phyloP scores from a whole-genome alignment of 768 basidiomycete genomes.

The Tylopilus subfusipes region DNA sequence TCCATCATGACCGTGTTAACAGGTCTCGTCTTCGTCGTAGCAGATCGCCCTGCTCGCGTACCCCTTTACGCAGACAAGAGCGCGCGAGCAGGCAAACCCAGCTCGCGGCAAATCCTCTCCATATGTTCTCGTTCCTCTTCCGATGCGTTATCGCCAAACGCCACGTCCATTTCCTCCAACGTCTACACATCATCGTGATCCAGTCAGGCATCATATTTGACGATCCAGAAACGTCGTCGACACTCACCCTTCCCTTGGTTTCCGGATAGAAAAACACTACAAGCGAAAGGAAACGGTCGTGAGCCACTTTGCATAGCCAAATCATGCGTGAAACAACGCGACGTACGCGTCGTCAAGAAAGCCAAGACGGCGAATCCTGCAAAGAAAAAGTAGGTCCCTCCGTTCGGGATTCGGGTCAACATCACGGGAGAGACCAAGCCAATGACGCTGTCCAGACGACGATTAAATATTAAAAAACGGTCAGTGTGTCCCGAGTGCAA shows the following conservation, averaged over 20 bases:
- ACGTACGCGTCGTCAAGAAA: slow-evolving; percentile 30
- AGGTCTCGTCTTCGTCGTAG: too few species aligned
- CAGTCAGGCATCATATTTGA: not conserved
- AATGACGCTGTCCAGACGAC: slow-evolving; percentile 17
- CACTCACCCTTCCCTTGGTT: slow-evolving; percentile 32
- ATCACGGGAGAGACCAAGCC: slow-evolving; percentile 30
- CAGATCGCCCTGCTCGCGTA: not conserved
- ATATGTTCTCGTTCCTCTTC: slow-evolving; percentile 27
- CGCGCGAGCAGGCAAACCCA: slow-evolving; percentile 27
- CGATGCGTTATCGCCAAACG: slow-evolving; percentile 29
- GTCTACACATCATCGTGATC: slow-evolving; percentile 17
- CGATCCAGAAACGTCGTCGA: too few species aligned
- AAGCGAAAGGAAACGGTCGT: not conserved
- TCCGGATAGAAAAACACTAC: slow-evolving; percentile 29
- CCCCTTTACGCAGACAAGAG: slow-evolving; percentile 11
- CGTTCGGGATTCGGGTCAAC: slow-evolving; percentile 18
- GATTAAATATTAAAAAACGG: not conserved
- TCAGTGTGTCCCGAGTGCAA: not conserved
- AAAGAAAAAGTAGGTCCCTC: slow-evolving; percentile 30
- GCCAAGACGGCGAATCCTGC: slow-evolving; percentile 26
- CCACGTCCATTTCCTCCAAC: slow-evolving; percentile 32
- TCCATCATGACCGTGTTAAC: not conserved
- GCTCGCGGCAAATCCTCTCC: slow-evolving; percentile 26
- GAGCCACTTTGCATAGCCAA: not conserved
- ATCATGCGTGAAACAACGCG: too few species aligned